These are phyloP conservation scores for Didymella arachidicola DNA, from an alignment of 2,329 filamentous ascomycete genomes.

Conservation along the genomic window DNA sequence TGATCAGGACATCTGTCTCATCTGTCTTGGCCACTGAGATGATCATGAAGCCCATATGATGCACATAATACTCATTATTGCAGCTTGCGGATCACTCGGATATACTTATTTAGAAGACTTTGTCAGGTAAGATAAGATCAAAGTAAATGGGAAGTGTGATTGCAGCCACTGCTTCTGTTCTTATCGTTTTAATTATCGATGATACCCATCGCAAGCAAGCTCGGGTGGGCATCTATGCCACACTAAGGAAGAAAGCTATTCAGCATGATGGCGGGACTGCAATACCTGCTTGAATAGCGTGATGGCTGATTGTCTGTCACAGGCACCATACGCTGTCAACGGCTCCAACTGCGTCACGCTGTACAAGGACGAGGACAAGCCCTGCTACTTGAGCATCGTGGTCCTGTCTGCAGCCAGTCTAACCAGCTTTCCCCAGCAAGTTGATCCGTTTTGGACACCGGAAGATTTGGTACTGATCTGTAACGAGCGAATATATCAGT, in stretches of 20 bases:
- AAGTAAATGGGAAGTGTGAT: neutral
- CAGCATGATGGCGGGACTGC: neutral
- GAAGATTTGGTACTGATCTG: neutral
- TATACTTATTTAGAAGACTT: neutral
- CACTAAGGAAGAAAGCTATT: neutral
- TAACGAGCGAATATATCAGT: neutral
- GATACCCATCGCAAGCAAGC: neutral
- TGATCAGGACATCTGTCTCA: neutral
- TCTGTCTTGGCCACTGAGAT: neutral
- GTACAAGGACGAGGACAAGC: neutral
- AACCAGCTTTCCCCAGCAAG: neutral
- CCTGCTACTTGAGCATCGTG: neutral
- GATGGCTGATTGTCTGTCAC: neutral
- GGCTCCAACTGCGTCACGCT: neutral
- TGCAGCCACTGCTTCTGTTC: neutral
- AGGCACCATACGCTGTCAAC: neutral
- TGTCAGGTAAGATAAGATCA: neutral
- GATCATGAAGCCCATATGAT: neutral
- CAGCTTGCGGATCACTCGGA: neutral
- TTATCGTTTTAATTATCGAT: neutral
- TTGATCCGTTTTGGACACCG: neutral
- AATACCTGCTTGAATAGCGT: neutral
- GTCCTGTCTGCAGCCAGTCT: neutral
- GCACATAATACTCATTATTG: neutral
- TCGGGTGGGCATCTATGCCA: neutral